Conservation (phyloP, 345 rosid species). For the Geranium rotundifolium region DNA sequence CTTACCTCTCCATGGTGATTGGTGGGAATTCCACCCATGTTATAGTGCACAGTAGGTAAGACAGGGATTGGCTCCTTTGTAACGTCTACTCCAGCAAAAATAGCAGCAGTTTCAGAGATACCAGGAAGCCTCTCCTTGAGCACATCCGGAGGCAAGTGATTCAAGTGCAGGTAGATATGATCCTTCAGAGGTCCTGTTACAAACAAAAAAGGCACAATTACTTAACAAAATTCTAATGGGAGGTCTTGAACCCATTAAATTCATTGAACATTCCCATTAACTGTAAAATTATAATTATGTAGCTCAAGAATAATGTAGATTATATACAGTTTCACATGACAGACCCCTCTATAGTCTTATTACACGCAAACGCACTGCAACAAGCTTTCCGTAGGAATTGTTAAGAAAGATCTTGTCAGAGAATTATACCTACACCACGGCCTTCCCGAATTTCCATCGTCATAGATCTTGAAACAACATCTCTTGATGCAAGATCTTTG, state of each 20-base stretch:
- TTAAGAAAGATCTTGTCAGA: background rate
- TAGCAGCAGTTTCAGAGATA: no score
- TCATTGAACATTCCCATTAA: no score
- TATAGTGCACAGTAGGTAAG: constrained; percentile 94
- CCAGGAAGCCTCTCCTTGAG: no score
- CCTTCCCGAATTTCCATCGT: constrained; percentile 99
- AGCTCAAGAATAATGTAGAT: no score
- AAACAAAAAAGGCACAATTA: constrained; percentile 5
- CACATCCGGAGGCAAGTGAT: no score
- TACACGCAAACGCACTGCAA: background rate
- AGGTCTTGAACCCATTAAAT: background rate
- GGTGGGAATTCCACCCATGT: constrained; percentile 99
- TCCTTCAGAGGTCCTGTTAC: no score
- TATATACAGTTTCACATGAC: background rate
- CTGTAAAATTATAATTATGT: no score
- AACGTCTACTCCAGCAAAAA: no score
- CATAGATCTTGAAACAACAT: constrained; percentile 98
- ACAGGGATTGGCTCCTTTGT: no score
- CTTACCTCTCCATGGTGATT: constrained; percentile 79
- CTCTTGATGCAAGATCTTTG: constrained; percentile 99
- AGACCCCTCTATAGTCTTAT: background rate
- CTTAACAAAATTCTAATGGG: background rate
- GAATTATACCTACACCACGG: constrained; percentile 89
- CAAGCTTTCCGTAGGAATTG: background rate
- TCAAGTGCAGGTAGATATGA: no score